A percentile compares a stretch with the other conserved stretches of the same genome.
These are phyloP conservation scores for Neurospora intermedia DNA, from an alignment of 495 filamentous ascomycete species.

Conservation along the genomic window DNA sequence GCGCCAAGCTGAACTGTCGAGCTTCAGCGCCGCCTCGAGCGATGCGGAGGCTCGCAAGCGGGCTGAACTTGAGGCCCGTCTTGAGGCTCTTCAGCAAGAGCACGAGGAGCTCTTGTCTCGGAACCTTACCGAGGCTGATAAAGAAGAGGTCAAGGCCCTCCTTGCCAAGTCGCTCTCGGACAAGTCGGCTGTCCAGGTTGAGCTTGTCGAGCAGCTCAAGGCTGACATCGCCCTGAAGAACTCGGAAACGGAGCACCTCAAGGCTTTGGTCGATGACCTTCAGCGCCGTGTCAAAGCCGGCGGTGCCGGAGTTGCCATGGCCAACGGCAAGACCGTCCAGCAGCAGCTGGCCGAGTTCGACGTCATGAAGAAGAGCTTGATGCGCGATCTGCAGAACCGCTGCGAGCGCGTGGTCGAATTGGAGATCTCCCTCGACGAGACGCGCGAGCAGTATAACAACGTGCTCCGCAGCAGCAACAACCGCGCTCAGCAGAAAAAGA, in stretches of 20 bases:
- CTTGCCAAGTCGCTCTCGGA: conserved; percentile 65
- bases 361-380: conserved; percentile 98
- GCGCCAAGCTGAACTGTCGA: conserved; percentile 79
- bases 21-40: conserved; percentile 43
- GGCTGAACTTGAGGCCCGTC: conserved; percentile 60
- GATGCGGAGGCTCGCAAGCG: conserved; percentile 56
- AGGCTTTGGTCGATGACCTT: conserved; percentile 61
- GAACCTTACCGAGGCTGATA: conserved; percentile 68
- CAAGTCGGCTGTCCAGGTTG: conserved; percentile 57
- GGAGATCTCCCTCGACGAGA: conserved; percentile 93
- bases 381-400: conserved; percentile 96
- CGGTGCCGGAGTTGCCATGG: conserved; percentile 41
- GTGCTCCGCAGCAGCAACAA: conserved; percentile 93
- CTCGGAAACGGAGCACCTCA: conserved; percentile 68
- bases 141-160: conserved; percentile 70
- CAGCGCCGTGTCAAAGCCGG: conserved; percentile 57
- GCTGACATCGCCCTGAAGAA: conserved; percentile 58
- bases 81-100: conserved; percentile 62
- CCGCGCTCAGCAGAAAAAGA: conserved; percentile 98
- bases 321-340: conserved; percentile 86
- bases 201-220: conserved; percentile 62
- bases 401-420: conserved; percentile 97
- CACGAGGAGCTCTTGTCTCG: conserved; percentile 72
- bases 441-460: conserved; percentile 96
- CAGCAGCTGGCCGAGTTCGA: conserved; percentile 98